Evolutionary conservation across 768 basidiomycete genomes (phyloP), one percentile per base, ranked within the genome.

Genomic region (Porpolomopsis calyptriformis): DNA sequence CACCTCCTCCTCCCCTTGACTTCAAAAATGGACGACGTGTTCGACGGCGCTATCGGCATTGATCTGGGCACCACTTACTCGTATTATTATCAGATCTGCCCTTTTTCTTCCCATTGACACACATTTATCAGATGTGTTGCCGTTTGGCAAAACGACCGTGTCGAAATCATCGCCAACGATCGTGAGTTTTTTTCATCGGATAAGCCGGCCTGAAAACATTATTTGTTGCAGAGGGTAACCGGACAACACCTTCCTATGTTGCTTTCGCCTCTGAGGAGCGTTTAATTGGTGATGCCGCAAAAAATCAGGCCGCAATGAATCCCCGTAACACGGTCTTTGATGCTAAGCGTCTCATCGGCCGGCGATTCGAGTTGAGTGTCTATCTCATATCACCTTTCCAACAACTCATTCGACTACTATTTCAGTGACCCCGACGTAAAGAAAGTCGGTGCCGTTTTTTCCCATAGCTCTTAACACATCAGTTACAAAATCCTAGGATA

Each of bases 61-160:
- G 86, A 90, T 76, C 74, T 89, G 55, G 85, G 85, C 57, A 94
- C 92, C 51, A 96, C 92, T 43, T 89, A 89, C 75, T 89, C 86
- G 85, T 88, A 62, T 54, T 16, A 14, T 25, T 43, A 14, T 10
- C 3, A 34, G 54, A 39, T 47, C 23, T 53, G 38, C 10, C 40
- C 24, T 9, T 43, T 42, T 20, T 46, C 37, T 49, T 36, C 40
- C n/a, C n/a, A 36, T 46, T 37, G 22, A 44, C 27, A 47, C 29
- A 47, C 51, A 50, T 38, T 60, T 45, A 49, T 23, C 63, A 92
- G 88, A n/a, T 97, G 93, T 67, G 94, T 97, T 58, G 94, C 88
- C 76, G 93, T 98, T 52, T 98, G 93, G 92, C 89, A 93, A 76
- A 92, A 96, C 60, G 94, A 98, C 73, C 88, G 93, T 63, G 93